phyloP scores from a whole-genome alignment of 2,329 filamentous ascomycete species.

The Xylaria sp. region DNA sequence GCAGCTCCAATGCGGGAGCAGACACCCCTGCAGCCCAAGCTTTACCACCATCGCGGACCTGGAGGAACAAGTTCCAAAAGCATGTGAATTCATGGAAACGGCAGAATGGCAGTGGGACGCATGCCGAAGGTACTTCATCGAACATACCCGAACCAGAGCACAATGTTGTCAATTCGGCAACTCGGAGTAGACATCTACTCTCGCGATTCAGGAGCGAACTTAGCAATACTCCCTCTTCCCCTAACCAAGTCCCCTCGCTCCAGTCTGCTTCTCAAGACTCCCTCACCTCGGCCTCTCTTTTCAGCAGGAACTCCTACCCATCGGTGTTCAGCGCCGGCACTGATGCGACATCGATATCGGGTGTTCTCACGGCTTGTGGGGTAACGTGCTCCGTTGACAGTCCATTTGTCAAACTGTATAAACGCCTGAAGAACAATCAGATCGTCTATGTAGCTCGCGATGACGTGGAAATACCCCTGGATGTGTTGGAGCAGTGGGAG shows the following conservation, averaged over 20 bases:
- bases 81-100: conserved; percentile 23
- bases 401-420: conserved; percentile 16
- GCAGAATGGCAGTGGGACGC: background rate
- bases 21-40: conserved; percentile 2
- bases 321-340: conserved; percentile 25
- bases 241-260: background rate
- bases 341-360: conserved; percentile 28
- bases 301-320: conserved; percentile 29
- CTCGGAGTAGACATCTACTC: background rate
- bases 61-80: conserved; percentile 23
- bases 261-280: conserved; percentile 19
- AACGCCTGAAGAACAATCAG: conserved; percentile 23
- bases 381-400: conserved; percentile 17
- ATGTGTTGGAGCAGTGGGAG: conserved; percentile 29
- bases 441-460: conserved; percentile 27
- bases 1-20: background rate
- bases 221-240: background rate
- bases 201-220: background rate
- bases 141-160: background rate
- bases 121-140: background rate
- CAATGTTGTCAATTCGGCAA: background rate
- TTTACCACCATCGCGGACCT: conserved; percentile 5
- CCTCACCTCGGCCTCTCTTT: conserved; percentile 26
- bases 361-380: background rate
- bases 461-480: conserved; percentile 25